These are phyloP conservation scores for Chytriomyces sp. DNA, from an alignment of 192 early-diverging fungal species.

Conservation along the genomic window DNA sequence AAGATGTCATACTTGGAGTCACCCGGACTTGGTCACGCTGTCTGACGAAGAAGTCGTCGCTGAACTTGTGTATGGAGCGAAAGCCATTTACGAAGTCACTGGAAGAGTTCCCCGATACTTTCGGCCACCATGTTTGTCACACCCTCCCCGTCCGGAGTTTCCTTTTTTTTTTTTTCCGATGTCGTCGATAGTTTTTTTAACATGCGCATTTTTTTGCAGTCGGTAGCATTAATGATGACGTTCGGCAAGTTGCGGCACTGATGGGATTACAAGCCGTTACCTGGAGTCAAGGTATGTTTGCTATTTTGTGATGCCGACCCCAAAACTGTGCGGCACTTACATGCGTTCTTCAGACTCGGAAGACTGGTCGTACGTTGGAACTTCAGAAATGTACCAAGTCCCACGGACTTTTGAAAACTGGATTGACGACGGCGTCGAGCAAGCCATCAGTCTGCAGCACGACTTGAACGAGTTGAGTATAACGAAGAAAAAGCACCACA, in stretches of 20 bases:
- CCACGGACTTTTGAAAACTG: not conserved
- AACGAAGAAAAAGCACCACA: not conserved
- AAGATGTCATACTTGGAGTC: slow-evolving; percentile 61
- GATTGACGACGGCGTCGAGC: not conserved
- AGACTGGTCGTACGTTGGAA: slow-evolving; percentile 28
- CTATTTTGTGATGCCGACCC: too few species aligned
- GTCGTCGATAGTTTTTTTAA: not conserved
- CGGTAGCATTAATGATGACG: slow-evolving; percentile 58
- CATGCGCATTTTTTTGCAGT: not conserved
- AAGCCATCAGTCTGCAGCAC: slow-evolving; percentile 2
- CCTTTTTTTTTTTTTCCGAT: too few species aligned
- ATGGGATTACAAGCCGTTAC: slow-evolving; percentile 52
- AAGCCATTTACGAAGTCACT: too few species aligned
- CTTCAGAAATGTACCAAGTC: not conserved
- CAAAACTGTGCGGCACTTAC: too few species aligned
- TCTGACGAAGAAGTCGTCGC: slow-evolving; percentile 73
- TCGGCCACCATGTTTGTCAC: too few species aligned
- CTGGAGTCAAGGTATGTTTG: slow-evolving; percentile 32
- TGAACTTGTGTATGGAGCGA: slow-evolving; percentile 66
- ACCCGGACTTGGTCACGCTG: slow-evolving; percentile 58
- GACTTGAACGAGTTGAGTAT: not conserved
- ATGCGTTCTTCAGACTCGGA: too few species aligned
- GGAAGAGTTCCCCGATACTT: not conserved
- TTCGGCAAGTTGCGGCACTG: slow-evolving; percentile 56
- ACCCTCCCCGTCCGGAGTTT: not conserved